These are phyloP conservation scores for Closterium sp. DNA, from an alignment of 139 green algal genomes.

Conservation along the genomic window DNA sequence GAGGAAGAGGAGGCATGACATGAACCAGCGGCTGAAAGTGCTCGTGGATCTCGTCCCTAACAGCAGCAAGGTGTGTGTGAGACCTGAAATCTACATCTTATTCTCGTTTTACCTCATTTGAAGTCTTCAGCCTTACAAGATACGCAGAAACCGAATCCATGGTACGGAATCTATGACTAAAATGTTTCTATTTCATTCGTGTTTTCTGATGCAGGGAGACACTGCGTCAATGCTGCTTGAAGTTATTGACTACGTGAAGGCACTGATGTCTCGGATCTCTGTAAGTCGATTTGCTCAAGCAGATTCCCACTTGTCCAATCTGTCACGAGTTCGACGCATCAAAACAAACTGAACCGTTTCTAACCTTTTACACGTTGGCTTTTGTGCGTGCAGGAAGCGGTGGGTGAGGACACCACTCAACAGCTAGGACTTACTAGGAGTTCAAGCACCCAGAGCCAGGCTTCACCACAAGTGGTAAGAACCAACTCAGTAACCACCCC, in stretches of 20 bases:
- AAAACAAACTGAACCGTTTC: background rate
- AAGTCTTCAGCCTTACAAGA: no score
- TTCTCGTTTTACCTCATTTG: no score
- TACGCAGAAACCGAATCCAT: background rate
- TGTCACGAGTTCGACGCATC: background rate
- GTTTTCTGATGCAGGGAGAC: background rate
- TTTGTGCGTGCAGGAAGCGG: background rate
- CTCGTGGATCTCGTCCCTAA: background rate
- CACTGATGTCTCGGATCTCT: background rate
- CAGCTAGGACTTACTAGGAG: background rate
- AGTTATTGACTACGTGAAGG: constrained; percentile 5
- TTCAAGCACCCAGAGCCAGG: background rate
- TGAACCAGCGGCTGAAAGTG: constrained; percentile 7
- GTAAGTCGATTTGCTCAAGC: background rate
- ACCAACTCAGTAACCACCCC: background rate
- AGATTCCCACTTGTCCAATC: background rate
- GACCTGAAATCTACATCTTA: background rate
- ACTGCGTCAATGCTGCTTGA: background rate
- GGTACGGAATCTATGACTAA: background rate
- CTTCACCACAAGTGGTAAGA: background rate
- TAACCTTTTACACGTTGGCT: background rate
- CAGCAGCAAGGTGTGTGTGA: background rate
- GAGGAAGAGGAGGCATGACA: background rate
- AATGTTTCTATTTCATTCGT: background rate
- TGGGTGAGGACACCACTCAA: background rate